A percentile compares a stretch with the other conserved stretches of the same genome.
These are phyloP conservation scores for Fusarium chaquense DNA, from an alignment of 2,329 filamentous ascomycete species.

Conservation along the genomic window DNA sequence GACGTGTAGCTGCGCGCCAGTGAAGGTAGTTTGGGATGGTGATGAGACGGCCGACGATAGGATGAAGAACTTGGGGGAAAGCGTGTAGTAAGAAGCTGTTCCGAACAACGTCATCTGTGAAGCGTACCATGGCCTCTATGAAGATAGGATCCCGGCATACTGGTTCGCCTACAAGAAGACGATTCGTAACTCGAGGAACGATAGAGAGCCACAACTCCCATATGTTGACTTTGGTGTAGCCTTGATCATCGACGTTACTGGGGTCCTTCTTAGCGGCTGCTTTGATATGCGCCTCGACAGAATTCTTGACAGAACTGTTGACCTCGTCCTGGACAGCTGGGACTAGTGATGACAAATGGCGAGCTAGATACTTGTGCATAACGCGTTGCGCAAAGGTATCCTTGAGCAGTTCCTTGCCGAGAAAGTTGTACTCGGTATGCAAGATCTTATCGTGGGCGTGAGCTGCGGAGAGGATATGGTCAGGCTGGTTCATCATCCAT, in stretches of 20 bases:
- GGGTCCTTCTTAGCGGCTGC: constrained; percentile 16
- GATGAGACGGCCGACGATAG: constrained; percentile 61
- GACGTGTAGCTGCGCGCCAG: constrained; percentile 58
- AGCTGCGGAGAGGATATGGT: constrained; percentile 56
- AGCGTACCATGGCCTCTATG: constrained; percentile 60
- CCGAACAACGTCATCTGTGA: constrained; percentile 62
- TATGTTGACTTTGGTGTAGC: constrained; percentile 57
- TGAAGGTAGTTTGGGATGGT: constrained; percentile 61
- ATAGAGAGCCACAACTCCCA: constrained; percentile 60
- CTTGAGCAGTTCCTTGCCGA: constrained; percentile 51
- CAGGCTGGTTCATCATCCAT: constrained; percentile 63
- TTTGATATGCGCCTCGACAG: constrained; percentile 47
- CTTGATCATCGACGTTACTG: constrained; percentile 45
- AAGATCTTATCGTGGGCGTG: constrained; percentile 57
- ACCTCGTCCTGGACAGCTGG: constrained; percentile 58
- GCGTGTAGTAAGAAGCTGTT: constrained; percentile 60
- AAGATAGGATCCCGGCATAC: constrained; percentile 59
- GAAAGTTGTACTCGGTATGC: constrained; percentile 58
- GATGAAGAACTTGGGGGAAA: constrained; percentile 61
- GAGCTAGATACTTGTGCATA: constrained; percentile 59
- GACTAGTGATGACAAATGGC: constrained; percentile 55
- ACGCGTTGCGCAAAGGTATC: constrained; percentile 57
- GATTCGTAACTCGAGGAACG: constrained; percentile 59
- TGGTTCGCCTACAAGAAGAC: constrained; percentile 56
- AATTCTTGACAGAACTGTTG: constrained; percentile 50